phyloP scores from a whole-genome alignment of 2,329 filamentous ascomycete species.

The Colletotrichum higginsianum region DNA sequence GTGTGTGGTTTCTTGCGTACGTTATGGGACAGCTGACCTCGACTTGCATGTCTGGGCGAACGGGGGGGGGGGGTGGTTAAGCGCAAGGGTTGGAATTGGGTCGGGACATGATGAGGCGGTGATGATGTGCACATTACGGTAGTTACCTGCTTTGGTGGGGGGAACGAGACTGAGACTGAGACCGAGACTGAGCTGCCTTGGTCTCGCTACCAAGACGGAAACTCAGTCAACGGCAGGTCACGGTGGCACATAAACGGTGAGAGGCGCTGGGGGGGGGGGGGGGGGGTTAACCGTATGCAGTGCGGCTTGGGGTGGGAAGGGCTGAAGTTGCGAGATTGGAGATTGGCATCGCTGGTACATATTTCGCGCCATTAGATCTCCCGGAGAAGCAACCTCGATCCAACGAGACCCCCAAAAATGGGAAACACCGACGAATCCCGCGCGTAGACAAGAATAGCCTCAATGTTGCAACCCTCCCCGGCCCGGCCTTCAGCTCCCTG shows the following conservation, averaged over 20 bases:
- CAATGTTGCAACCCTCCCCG: background rate
- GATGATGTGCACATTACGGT: conserved; percentile 35
- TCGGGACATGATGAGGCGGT: background rate
- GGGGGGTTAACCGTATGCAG: background rate
- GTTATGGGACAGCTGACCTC: conserved; percentile 31
- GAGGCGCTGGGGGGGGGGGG: background rate
- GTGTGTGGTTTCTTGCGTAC: conserved; percentile 14
- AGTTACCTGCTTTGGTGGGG: conserved; percentile 9
- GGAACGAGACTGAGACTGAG: background rate
- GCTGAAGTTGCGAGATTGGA: conserved; percentile 9
- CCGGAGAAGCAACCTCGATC: background rate
- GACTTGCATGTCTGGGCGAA: conserved; percentile 31
- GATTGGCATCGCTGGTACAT: background rate
- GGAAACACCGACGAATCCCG: background rate
- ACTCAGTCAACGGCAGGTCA: background rate
- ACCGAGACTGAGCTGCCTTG: background rate
- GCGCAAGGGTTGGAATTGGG: conserved; percentile 15
- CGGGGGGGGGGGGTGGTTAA: conserved; percentile 15
- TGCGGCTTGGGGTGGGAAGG: background rate
- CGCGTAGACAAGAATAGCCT: background rate
- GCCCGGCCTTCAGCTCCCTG: background rate
- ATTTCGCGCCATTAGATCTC: conserved; percentile 5
- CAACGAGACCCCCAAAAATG: background rate
- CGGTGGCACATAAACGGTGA: background rate
- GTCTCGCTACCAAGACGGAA: background rate